These are phyloP conservation scores for Debaryomycetaceae sp. DNA, from an alignment of 1,139 yeast genomes.

Conservation along the genomic window DNA sequence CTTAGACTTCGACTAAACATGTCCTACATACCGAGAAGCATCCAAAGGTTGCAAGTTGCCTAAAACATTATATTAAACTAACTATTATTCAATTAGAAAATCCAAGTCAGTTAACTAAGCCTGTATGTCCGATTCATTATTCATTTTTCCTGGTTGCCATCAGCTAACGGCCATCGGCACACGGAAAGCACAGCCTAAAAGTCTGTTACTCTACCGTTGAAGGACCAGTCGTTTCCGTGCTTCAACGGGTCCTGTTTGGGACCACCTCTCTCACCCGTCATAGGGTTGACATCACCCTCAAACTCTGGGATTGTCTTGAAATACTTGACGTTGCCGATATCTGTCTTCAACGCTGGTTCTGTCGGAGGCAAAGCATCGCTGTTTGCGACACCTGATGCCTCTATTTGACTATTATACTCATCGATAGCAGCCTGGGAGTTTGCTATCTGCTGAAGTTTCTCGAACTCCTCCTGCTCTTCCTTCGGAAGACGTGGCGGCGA, in stretches of 20 bases:
- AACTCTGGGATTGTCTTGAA: slow-evolving; percentile 87
- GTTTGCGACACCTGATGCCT: slow-evolving; percentile 23
- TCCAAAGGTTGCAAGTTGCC: too few relatives aligned
- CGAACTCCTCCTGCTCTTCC: slow-evolving; percentile 92
- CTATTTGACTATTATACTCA: slow-evolving; percentile 57
- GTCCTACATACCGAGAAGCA: too few relatives aligned
- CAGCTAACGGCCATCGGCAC: too few relatives aligned
- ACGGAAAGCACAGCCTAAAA: slow-evolving; percentile 43
- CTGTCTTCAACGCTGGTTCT: slow-evolving; percentile 41
- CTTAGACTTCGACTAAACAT: too few relatives aligned
- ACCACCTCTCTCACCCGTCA: slow-evolving; percentile 93
- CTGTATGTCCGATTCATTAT: background rate
- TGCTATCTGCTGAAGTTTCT: slow-evolving; percentile 76
- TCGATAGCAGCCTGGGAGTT: slow-evolving; percentile 77
- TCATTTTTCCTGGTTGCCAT: background rate
- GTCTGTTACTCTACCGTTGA: slow-evolving; percentile 94
- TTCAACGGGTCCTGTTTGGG: slow-evolving; percentile 97
- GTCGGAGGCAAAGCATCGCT: slow-evolving; percentile 32
- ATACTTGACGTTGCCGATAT: slow-evolving; percentile 62
- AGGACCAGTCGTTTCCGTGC: slow-evolving; percentile 86
- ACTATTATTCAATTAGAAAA: background rate
- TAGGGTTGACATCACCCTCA: slow-evolving; percentile 91
- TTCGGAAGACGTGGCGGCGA: slow-evolving; percentile 83
- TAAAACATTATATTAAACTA: background rate
- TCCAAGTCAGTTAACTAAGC: background rate